Evolutionary conservation across 2,329 filamentous ascomycete genomes (phyloP).

Genomic region (Fusarium chuoi): DNA sequence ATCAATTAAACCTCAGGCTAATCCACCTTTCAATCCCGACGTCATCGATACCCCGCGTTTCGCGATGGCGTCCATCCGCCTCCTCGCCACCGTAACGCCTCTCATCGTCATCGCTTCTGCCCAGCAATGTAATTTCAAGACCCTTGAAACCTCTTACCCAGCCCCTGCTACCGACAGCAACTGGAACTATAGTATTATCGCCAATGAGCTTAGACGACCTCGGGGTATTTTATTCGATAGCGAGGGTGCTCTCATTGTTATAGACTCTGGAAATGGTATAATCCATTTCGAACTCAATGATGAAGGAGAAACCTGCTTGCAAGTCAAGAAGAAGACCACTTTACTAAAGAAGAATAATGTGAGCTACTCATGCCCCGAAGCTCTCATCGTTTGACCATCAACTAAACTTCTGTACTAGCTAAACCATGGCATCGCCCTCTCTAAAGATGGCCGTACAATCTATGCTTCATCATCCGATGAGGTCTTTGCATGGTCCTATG

Average conservation of each 20-base stretch:
- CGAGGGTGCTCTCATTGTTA: slow-evolving; percentile 57
- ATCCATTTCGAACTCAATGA: slow-evolving; percentile 55
- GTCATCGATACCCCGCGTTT: slow-evolving; percentile 20
- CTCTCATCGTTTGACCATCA: neutral
- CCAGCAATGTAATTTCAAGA: slow-evolving; percentile 32
- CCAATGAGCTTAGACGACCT: slow-evolving; percentile 54
- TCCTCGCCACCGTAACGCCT: slow-evolving; percentile 20
- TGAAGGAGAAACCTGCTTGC: slow-evolving; percentile 54
- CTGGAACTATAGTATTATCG: slow-evolving; percentile 58
- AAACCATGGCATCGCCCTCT: slow-evolving; percentile 68
- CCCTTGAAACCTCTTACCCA: slow-evolving; percentile 50
- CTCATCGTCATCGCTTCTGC: slow-evolving; percentile 14
- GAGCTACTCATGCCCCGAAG: slow-evolving; percentile 17
- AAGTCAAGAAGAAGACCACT: slow-evolving; percentile 49
- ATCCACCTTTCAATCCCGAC: neutral
- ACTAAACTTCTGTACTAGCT: slow-evolving; percentile 50
- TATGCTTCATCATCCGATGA: slow-evolving; percentile 68
- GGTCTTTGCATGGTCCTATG: slow-evolving; percentile 75
- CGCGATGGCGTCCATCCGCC: slow-evolving; percentile 24
- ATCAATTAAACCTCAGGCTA: neutral
- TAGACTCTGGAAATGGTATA: slow-evolving; percentile 57
- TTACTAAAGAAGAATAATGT: slow-evolving; percentile 53
- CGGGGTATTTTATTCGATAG: slow-evolving; percentile 59
- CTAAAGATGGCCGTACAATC: slow-evolving; percentile 61
- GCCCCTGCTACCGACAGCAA: slow-evolving; percentile 53